Percentiles rank a stretch among this genome's conserved stretches.
phyloP scores from a whole-genome alignment of 371 early-diverging fungal species.

The Gilbertella persicaria region DNA sequence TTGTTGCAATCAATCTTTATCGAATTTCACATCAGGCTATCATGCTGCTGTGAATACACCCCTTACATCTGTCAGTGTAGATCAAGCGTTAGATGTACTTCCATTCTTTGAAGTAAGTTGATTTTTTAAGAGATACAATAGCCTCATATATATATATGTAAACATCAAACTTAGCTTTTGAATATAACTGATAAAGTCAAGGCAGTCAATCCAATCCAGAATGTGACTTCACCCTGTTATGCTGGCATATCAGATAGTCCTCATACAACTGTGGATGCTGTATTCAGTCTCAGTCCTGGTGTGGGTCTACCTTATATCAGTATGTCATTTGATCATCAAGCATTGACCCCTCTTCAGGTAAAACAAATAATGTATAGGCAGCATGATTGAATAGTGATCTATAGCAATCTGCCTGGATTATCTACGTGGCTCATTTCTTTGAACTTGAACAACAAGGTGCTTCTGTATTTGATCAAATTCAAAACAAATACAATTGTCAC shows the following conservation, averaged over 20 bases:
- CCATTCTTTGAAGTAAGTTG: conserved; percentile 24
- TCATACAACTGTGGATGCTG: conserved; percentile 4
- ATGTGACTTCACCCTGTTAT: conserved; percentile 29
- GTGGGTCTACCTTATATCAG: too few species aligned
- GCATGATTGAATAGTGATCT: too few species aligned
- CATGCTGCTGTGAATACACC: conserved; percentile 26
- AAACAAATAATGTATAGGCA: not conserved
- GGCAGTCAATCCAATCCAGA: conserved; percentile 11
- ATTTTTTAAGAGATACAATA: too few species aligned
- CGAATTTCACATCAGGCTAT: conserved; percentile 16
- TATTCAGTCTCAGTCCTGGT: too few species aligned
- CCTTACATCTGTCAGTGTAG: conserved; percentile 14
- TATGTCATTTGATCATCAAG: conserved; percentile 11
- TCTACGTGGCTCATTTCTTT: conserved; percentile 25
- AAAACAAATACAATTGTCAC: conserved; percentile 20
- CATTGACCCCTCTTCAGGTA: conserved; percentile 23
- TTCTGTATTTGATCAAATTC: conserved; percentile 9
- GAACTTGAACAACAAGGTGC: conserved; percentile 9
- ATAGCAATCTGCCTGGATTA: conserved; percentile 28
- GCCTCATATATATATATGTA: not conserved
- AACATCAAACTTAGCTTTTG: conserved; percentile 1
- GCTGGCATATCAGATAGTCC: conserved; percentile 12
- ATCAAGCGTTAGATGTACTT: conserved; percentile 8
- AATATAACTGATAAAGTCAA: conserved; percentile 7
- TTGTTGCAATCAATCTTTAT: conserved; percentile 23